Evolutionary conservation across 2,329 filamentous ascomycete species (phyloP), one percentile per base, ranked within the genome.

Genomic region (Exophiala sp.): DNA sequence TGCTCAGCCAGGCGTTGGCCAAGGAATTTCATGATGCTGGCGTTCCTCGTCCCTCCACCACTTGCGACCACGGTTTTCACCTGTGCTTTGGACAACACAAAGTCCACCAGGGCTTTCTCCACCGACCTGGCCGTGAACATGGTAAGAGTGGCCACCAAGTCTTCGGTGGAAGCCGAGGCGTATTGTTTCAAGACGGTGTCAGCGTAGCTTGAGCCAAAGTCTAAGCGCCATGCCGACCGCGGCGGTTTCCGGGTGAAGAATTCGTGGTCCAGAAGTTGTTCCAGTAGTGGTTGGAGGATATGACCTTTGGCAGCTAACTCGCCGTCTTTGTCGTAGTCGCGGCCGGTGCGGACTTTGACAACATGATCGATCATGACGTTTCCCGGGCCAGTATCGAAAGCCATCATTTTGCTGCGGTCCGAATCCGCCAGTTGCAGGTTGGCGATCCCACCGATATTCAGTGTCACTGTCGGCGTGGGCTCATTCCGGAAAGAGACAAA

Each of bases 301-400:
- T 43, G 36, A 10, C 66, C 66, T 51, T 52, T 55, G 18, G 63
- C 60, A 1, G 65, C 66, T 5, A 66, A 49, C 47, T 60, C 58
- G 36, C 66, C 66, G 36, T 65, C 63, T 40, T 64, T 61, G 52
- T 68, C 65, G 47, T 65, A 67, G 3, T 47, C 50, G 3, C 33
- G 21, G 8, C 62, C 59, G 1, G 62, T 62, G 16, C 66, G 62
- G 2, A 52, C 63, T 52, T 65, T 64, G 49, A 60, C 60, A 10
- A 68, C 60, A 48, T 68, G 65, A 49, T 67, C 65, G 36, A 68
- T 61, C 60, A 67, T 67, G 47, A 68, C 66, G 41, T 68, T 68
- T 55, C 65, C 40, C 50, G 65, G 47, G 5, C 64, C 65, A 2
- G 65, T 67, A 42, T 68, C 66, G 50, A 68, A 68, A 2, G 65